Base-by-base conservation (phyloP, 2,329 filamentous ascomycete species). In the Grosmannia huntii region DNA sequence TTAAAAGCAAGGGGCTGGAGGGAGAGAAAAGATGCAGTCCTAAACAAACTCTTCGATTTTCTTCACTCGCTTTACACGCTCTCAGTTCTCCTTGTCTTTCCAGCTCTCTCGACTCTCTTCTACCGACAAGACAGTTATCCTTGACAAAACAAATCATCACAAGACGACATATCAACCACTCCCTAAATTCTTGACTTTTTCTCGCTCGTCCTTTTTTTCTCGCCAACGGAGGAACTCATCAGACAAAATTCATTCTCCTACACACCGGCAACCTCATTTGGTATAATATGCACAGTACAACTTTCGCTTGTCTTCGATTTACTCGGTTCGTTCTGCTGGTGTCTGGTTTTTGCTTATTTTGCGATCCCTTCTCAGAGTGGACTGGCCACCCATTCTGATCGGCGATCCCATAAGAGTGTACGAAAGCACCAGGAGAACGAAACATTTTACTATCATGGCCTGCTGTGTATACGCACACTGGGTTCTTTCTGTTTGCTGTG, bases 391-490 rank as follows among this genome's bases (percentile, higher is more conserved):
- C 48, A 50, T 27, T 27, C 25, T 28, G 48, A 50, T 19, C 25
- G 25, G 25, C 12, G 11, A 28, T 28, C 48, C 14, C 48, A 10
- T 44, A n/a, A 44, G 41, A 44, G 41, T 19, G 41, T n/a, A 44
- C 41, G 19, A n/a, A 14, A n/a, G 5, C 9, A 28, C 48, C 9
- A 27, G 48, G 14, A 27, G 48, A 69, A 63, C 67, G 66, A 70
- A 19, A 25, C n/a, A 23, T 55, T 33, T 55, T 23, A 33, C 27
- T 10, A 28, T 5, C 14, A 55, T 21, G 53, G 53, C 53, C 38
- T 21, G 14, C 38, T 19, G 21, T 44, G 52, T 21, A 11, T 14
- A 21, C 25, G 16, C 38, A 46, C 16, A 23, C 25, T 25, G 38
- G 38, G 53, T 48, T 55, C 38, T 55, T 55, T 54, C 28, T 14